Percentiles rank a stretch among this genome's conserved stretches.
phyloP scores from a whole-genome alignment of 192 early-diverging fungal genomes.

The Chytriomyces confervae region DNA sequence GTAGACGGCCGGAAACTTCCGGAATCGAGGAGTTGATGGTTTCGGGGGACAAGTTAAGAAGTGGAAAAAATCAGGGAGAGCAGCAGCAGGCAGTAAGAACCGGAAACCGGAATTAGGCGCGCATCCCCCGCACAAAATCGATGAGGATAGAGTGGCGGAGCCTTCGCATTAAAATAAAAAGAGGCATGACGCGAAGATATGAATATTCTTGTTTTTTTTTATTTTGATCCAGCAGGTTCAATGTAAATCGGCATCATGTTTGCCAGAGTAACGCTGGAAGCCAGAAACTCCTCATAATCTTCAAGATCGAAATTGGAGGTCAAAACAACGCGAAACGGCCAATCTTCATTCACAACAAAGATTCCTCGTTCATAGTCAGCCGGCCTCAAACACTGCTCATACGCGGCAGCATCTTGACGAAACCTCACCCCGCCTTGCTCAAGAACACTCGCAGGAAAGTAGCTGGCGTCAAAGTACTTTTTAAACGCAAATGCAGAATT shows the following conservation, averaged over 20 bases:
- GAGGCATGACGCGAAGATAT: too few relatives aligned
- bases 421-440: constrained; percentile 28
- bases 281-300: constrained; percentile 48
- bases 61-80: not conserved
- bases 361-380: constrained; percentile 32
- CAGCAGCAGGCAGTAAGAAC: too few relatives aligned
- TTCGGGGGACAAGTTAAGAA: constrained; percentile 19
- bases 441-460: constrained; percentile 39
- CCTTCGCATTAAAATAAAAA: too few relatives aligned
- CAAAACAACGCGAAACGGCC: constrained; percentile 39
- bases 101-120: too few relatives aligned
- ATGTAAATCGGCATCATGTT: constrained; percentile 23
- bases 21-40: constrained; percentile 11
- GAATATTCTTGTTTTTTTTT: too few relatives aligned
- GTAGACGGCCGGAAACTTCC: not conserved
- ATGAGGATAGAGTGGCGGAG: too few relatives aligned
- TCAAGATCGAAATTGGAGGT: constrained; percentile 42
- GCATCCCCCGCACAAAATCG: too few relatives aligned
- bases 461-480: constrained; percentile 34
- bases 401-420: constrained; percentile 29
- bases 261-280: constrained; percentile 38
- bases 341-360: constrained; percentile 35
- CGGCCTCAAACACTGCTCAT: constrained; percentile 29
- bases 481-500: constrained; percentile 44
- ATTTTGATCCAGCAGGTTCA: not conserved